phyloP scores from a whole-genome alignment of 257 asterid genomes.

The Solanum gracilifrons region DNA sequence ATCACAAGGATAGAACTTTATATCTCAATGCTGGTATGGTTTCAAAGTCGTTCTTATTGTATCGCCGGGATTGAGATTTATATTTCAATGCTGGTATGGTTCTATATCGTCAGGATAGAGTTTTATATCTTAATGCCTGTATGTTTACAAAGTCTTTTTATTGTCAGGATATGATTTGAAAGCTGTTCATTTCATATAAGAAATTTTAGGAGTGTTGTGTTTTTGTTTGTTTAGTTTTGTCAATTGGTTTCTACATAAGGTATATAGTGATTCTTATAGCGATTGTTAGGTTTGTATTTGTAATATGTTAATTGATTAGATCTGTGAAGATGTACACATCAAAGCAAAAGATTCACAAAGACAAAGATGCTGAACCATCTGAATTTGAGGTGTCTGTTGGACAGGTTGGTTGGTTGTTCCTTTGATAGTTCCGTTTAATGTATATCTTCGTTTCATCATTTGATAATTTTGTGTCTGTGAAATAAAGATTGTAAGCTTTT shows the following conservation, averaged over 20 bases:
- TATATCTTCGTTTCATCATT: neutral
- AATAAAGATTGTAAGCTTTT: neutral
- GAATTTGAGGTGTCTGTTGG: slow-evolving; percentile 81
- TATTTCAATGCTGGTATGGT: neutral
- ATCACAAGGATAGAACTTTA: neutral
- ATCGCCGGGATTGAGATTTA: too few relatives aligned
- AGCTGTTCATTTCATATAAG: neutral
- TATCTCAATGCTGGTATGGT: neutral
- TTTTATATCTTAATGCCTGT: too few relatives aligned
- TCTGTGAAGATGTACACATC: slow-evolving; percentile 69
- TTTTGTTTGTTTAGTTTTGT: neutral
- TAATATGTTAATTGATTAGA: neutral
- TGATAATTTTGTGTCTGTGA: neutral
- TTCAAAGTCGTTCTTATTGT: neutral
- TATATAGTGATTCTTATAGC: neutral
- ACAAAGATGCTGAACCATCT: slow-evolving; percentile 70
- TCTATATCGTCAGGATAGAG: too few relatives aligned
- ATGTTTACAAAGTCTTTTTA: too few relatives aligned
- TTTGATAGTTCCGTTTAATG: neutral
- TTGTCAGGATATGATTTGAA: neutral
- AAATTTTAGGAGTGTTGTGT: neutral
- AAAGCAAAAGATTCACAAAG: slow-evolving; percentile 59
- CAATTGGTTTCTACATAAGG: neutral
- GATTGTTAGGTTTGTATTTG: neutral
- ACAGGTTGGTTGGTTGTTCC: slow-evolving; percentile 33